These are phyloP conservation scores for Trichoderma sp. DNA, from an alignment of 2,329 filamentous ascomycete genomes.

Conservation along the genomic window DNA sequence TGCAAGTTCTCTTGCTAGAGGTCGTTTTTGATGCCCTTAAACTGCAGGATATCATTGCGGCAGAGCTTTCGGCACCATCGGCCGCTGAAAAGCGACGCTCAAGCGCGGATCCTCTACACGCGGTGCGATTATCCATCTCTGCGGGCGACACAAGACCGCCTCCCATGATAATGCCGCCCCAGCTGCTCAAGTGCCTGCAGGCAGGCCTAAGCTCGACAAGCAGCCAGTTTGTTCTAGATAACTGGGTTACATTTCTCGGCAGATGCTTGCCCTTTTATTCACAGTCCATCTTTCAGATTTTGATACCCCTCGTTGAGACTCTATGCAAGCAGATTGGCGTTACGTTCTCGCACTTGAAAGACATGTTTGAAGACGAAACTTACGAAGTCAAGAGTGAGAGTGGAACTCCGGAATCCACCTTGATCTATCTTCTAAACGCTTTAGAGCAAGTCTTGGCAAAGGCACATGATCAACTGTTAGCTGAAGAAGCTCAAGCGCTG, in stretches of 20 bases:
- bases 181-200: constrained; percentile 80
- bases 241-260: constrained; percentile 83
- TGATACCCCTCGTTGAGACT: constrained; percentile 88
- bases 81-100: constrained; percentile 47
- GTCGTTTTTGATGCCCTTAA: constrained; percentile 73
- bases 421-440: constrained; percentile 87
- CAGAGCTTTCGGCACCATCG: constrained; percentile 45
- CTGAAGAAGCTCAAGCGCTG: constrained; percentile 69
- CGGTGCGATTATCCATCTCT: constrained; percentile 40
- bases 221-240: constrained; percentile 78
- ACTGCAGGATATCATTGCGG: constrained; percentile 49
- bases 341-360: constrained; percentile 70
- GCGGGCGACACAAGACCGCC: constrained; percentile 29
- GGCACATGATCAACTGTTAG: constrained; percentile 77
- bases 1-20: constrained; percentile 76
- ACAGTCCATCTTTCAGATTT: constrained; percentile 80
- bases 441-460: constrained; percentile 86
- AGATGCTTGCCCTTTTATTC: constrained; percentile 83
- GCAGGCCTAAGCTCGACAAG: constrained; percentile 72
- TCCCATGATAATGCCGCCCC: constrained; percentile 55
- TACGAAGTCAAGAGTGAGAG: constrained; percentile 26
- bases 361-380: constrained; percentile 51
- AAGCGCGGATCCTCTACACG: constrained; percentile 42
- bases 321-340: constrained; percentile 74
- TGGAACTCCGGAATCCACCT: constrained; percentile 61